These are phyloP conservation scores for Neopestalotiopsis sp. DNA, from an alignment of 2,329 filamentous ascomycete species.

Conservation along the genomic window DNA sequence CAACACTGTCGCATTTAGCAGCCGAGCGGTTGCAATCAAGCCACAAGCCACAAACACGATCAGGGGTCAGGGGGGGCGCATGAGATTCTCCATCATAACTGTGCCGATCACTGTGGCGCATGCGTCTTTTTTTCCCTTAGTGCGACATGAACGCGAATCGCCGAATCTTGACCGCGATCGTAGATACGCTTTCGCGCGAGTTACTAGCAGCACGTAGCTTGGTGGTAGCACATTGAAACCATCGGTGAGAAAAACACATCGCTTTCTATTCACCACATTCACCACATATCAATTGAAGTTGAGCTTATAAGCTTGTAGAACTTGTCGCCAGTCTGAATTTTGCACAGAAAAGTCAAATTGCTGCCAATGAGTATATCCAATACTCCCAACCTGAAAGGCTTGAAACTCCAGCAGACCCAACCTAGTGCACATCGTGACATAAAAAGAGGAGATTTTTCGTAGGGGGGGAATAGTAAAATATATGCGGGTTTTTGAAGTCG, in stretches of 20 bases:
- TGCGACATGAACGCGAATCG: background rate
- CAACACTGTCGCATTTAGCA: background rate
- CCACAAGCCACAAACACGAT: background rate
- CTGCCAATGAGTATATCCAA: conserved; percentile 17
- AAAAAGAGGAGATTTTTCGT: conserved; percentile 21
- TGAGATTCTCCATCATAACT: background rate
- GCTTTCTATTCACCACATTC: background rate
- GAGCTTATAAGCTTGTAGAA: background rate
- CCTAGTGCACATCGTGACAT: conserved; percentile 17
- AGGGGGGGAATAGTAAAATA: conserved; percentile 13
- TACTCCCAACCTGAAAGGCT: conserved; percentile 11
- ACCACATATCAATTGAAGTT: background rate
- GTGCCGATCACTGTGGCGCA: background rate
- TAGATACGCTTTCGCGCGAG: background rate
- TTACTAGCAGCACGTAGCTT: background rate
- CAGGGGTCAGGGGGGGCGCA: background rate
- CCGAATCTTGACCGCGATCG: conserved; percentile 4
- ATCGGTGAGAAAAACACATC: background rate
- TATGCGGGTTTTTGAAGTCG: conserved; percentile 19
- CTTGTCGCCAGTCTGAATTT: background rate
- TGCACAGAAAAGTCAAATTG: conserved; percentile 16
- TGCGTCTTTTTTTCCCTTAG: background rate
- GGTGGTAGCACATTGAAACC: background rate
- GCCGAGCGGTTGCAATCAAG: background rate
- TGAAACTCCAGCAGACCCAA: conserved; percentile 18